Base-by-base conservation (phyloP, 202 grass and related monocot species). In the Bolboschoenoplectus hybrid region DNA sequence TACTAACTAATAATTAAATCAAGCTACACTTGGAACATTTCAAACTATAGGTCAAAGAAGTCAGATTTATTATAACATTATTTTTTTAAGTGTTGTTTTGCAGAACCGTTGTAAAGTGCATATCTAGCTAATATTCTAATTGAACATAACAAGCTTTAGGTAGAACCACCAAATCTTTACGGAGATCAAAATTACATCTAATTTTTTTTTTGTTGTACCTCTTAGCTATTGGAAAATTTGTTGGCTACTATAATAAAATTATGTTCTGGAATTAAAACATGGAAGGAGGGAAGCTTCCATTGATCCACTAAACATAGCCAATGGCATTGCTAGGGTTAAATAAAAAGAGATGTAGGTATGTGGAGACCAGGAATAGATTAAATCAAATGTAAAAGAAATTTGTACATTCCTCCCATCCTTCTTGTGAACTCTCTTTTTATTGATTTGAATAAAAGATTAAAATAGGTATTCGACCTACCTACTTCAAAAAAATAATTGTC, bases 21-120 rank as follows among this genome's bases (percentile, higher is more conserved):
- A 70, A 40, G 45, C 63, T 83, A 83, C 68, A 51, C 63, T 55
- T 70, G 32, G 13, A 69, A 51, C 16, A 52, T 53, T 83, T 68
- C 63, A 83, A 83, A 56, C 63, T 70, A 67, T 19, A 56, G 62
- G 32, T 83, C 81, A 83, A 64, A 66, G 40, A 32, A 39, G 10
- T 49, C 32, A 65, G 26, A 53, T 53, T 40, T 53, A 14, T 68
- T 83, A 68, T 20, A 81, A 63, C 17, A 81, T 20, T 46, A 12
- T 5, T 47, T 62, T 60, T 43, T 63, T 55, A 3, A 65, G 40
- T 82, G n/a, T 50, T 41, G 34, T 64, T 66, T 52, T 69, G 39
- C 9, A 44, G 68, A 64, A 39, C n/a, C 9, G 0, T 83, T 26
- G 40, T 38, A 46, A 56, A 69, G 16, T 69, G 58, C 1, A 68